Percentiles rank a stretch among this genome's conserved stretches.
Conservation (phyloP, 208 protist genomes). For the Trichomonas gallinae region DNA sequence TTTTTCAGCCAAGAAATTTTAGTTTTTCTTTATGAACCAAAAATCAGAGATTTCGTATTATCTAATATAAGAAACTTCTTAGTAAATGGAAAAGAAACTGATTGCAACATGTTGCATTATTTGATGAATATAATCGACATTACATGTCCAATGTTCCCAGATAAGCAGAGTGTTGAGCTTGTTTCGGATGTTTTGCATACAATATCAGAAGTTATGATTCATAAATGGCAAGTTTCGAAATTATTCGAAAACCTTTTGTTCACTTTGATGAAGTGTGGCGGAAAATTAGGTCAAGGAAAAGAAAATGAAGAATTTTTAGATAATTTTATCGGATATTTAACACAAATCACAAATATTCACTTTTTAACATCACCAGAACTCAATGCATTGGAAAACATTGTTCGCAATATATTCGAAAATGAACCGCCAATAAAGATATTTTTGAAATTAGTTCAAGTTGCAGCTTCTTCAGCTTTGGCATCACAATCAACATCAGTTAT, state of each 20-base stretch:
- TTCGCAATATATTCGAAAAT: neutral
- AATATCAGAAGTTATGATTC: neutral
- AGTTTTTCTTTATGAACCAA: neutral
- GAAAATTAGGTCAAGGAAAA: neutral
- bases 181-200: neutral
- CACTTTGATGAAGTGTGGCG: neutral
- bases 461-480: neutral
- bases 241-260: neutral
- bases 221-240: neutral
- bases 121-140: neutral
- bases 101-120: neutral
- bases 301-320: neutral
- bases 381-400: neutral
- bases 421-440: neutral
- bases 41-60: neutral
- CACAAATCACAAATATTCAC: neutral
- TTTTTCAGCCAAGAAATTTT: neutral
- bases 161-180: neutral
- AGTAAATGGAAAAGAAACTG: neutral
- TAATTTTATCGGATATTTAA: neutral
- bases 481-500: neutral
- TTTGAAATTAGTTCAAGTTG: neutral
- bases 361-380: neutral
- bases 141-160: neutral
- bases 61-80: neutral